Percentiles rank a stretch among this genome's conserved stretches.
Conservation (phyloP, 768 basidiomycete genomes). For the Vararia minispora region DNA sequence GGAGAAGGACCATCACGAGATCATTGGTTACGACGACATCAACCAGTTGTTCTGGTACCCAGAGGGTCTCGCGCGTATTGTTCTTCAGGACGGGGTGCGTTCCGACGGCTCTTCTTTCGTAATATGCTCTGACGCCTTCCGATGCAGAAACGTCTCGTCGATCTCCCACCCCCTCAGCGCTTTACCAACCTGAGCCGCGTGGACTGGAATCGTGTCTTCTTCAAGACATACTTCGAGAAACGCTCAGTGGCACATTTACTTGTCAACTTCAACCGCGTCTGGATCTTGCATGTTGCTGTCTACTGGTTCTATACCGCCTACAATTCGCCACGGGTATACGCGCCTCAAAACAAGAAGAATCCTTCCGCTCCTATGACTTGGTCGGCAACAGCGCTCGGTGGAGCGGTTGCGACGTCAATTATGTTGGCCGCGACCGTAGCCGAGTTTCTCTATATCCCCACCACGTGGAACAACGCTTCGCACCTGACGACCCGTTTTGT, state of each 20-base stretch:
- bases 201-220: slow-evolving; percentile 92
- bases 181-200: slow-evolving; percentile 88
- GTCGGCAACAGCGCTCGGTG: slow-evolving; percentile 94
- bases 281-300: slow-evolving; percentile 89
- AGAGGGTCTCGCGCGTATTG: slow-evolving; percentile 90
- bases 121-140: slow-evolving; percentile 1
- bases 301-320: slow-evolving; percentile 99
- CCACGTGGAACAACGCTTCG: slow-evolving; percentile 97
- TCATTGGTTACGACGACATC: slow-evolving; percentile 99
- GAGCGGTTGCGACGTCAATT: slow-evolving; percentile 85
- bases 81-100: slow-evolving; percentile 75
- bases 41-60: slow-evolving; percentile 99
- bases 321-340: slow-evolving; percentile 90
- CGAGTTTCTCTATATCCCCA: slow-evolving; percentile 95
- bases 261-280: slow-evolving; percentile 98
- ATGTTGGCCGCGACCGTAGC: slow-evolving; percentile 90
- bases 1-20: slow-evolving; percentile 90
- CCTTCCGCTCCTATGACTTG: slow-evolving; percentile 88
- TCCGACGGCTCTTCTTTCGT: slow-evolving; percentile 1
- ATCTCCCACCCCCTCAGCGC: slow-evolving; percentile 83
- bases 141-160: slow-evolving; percentile 76
- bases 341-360: slow-evolving; percentile 46
- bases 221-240: slow-evolving; percentile 98
- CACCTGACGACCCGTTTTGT: slow-evolving; percentile 90
- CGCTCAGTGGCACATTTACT: slow-evolving; percentile 87